Evolutionary conservation across 345 rosid species (phyloP), one percentile per base, ranked within the genome.

Genomic region (Hibiscus mutabilis): DNA sequence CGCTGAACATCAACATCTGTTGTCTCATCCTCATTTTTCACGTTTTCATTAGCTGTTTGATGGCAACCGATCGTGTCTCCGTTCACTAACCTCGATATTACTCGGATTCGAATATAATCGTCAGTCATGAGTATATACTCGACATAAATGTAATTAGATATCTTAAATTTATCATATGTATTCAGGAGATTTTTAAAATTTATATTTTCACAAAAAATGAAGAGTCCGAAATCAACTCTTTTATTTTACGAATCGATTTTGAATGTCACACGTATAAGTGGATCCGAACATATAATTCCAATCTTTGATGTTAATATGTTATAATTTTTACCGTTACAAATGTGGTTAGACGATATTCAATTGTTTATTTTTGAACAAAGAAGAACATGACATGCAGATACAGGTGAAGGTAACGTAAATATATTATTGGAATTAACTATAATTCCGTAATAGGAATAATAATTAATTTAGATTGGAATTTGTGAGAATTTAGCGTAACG

Each of bases 401-500:
- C 22, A 68, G 44, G 37, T 52, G 19, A 14, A 49, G 69, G 51
- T 69, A 74, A 37, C 81, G 75, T 78, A 78, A 52, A 78, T 56
- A 21, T 56, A 22, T 74, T 40, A 16, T 68, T 49, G 25, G 44
- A 52, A 24, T 31, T 31, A 31, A 31, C 6, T 1, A 31, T 56
- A 22, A 66, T 25, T 0, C 2, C 5, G n/a, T 46, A 14, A 53
- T 8, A 27, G 69, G 29, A 75, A 14, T 73, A 35, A 19, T 11
- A 68, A 65, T 33, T 46, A 74, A 66, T 27, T 58, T 6, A 65
- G 13, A 52, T 91, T 21, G 97, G 92, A 88, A 88, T 81, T 80
- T 75, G 97, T 79, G 98, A 89, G 88, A 81, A 89, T 89, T 93
- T 91, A 88, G 93, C 97, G 97, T 93, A 86, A 93, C 97, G 96